Evolutionary conservation across 805 yeast genomes (phyloP).

Genomic region (Metschnikowia gelsemii): DNA sequence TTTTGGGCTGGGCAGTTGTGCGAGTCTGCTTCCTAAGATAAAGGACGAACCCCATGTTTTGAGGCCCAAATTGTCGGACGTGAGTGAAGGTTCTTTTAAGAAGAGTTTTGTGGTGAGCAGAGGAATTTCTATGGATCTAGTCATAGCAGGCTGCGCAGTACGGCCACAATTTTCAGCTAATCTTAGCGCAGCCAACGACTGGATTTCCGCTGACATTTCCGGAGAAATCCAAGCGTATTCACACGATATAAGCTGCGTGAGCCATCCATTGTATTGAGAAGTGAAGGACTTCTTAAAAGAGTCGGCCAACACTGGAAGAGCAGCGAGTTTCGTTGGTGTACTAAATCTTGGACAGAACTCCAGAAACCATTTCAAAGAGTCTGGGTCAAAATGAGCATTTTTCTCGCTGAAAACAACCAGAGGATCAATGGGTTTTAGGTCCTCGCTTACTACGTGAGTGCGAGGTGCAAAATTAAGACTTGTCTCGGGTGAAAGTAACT

Average conservation of each 20-base stretch:
- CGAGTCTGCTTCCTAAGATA: slow-evolving; percentile 57
- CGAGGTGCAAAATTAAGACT: slow-evolving; percentile 49
- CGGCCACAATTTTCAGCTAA: slow-evolving; percentile 83
- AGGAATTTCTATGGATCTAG: slow-evolving; percentile 50
- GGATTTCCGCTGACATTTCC: slow-evolving; percentile 40
- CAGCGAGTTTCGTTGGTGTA: slow-evolving; percentile 22
- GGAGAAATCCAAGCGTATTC: slow-evolving; percentile 48
- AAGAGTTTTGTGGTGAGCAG: slow-evolving; percentile 23
- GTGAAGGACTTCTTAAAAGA: slow-evolving; percentile 30
- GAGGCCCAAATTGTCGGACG: slow-evolving; percentile 83
- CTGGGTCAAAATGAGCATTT: slow-evolving; percentile 28
- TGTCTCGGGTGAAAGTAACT: slow-evolving; percentile 48
- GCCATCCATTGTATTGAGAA: slow-evolving; percentile 44
- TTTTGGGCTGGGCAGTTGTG: slow-evolving; percentile 6
- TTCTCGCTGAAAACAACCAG: slow-evolving; percentile 33
- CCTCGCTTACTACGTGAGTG: slow-evolving; percentile 4
- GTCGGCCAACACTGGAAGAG: slow-evolving; percentile 29
- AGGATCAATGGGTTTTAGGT: slow-evolving; percentile 11
- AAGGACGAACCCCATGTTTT: slow-evolving; percentile 96
- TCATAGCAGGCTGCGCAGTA: slow-evolving; percentile 72
- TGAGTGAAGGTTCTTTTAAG: slow-evolving; percentile 79
- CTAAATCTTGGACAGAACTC: slow-evolving; percentile 33
- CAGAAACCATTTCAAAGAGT: slow-evolving; percentile 47
- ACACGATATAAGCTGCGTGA: slow-evolving; percentile 50
- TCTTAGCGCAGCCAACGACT: slow-evolving; percentile 58